Base-by-base conservation (phyloP, 140 eudicot genomes). In the Flaveria floridana region DNA sequence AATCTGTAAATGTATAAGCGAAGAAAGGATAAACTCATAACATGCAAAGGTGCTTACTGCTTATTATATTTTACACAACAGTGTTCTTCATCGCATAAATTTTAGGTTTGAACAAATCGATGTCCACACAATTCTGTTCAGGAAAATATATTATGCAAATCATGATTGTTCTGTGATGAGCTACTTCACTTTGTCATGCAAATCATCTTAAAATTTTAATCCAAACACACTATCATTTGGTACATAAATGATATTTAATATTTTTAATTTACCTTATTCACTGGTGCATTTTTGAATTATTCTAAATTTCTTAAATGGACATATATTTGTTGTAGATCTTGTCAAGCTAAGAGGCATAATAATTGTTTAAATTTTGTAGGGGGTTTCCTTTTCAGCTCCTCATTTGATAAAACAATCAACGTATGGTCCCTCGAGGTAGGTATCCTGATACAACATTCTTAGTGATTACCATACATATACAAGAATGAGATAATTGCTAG, bases 351-450 rank as follows among this genome's bases (percentile, higher is more conserved):
- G 62, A 68, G 56, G 42, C 39, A 6, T 18, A 25, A 18, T 8
- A 21, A 55, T 71, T 58, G 30, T 68, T 56, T 70, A 14, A 79
- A 75, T 80, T 30, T 80, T 77, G 85, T 78, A 92, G 97, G 95
- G 73, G 98, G 82, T 18, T 92, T 82, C 73, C 85, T 92, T 70
- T 89, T 89, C 86, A 89, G 98, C 88, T 84, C 91, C 34, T 89
- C 96, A 23, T 86, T 81, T 65, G 98, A 92, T 83, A 92, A 86
- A 87, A 82, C 89, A 62, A 78, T 92, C 76, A 75, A 78, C 12
- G 86, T 92, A 41, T 92, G 98, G 98, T 92, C 98, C 79, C 86
- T 92, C 70, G 85, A 92, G 96, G 97, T 92, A 88, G 47, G 73
- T 72, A 84, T 74, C 74, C 52, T 70, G 20, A 47, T 64, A 53